Evolutionary conservation across 805 yeast species (phyloP).

Genomic region (Saturnispora ahearnii): DNA sequence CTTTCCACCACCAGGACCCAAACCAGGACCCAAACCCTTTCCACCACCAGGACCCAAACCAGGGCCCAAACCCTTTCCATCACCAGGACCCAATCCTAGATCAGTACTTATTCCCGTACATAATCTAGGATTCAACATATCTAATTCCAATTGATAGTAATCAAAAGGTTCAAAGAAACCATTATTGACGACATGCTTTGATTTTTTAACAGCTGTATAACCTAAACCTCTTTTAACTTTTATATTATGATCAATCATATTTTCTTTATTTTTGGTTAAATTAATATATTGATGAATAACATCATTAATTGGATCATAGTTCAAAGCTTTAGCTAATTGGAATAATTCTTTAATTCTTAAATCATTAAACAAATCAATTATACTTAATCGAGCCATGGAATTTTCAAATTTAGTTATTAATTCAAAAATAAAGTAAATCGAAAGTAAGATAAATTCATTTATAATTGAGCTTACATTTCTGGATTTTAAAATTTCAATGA

Average conservation of each 20-base stretch:
- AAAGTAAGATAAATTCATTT: slow-evolving; percentile 57
- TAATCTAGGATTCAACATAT: not conserved
- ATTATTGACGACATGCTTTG: slow-evolving; percentile 13
- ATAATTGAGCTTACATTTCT: slow-evolving; percentile 10
- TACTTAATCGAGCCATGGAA: slow-evolving; percentile 37
- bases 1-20: too few relatives aligned
- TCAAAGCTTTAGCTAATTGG: slow-evolving; percentile 41
- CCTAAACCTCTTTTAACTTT: slow-evolving; percentile 1
- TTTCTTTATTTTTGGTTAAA: not conserved
- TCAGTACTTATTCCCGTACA: slow-evolving; percentile 6
- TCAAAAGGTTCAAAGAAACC: slow-evolving; percentile 7
- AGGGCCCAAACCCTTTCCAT: slow-evolving; percentile 5
- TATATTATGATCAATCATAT: not conserved
- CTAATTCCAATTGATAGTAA: slow-evolving; percentile 10
- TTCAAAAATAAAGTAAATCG: slow-evolving; percentile 63
- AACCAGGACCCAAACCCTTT: slow-evolving; percentile 5
- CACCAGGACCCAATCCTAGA: slow-evolving; percentile 8
- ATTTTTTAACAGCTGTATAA: not conserved
- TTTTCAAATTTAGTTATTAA: slow-evolving; percentile 38
- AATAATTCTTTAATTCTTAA: slow-evolving; percentile 49
- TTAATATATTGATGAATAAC: slow-evolving; percentile 52
- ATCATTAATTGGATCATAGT: slow-evolving; percentile 51
- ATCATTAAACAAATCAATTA: slow-evolving; percentile 52
- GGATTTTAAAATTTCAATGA: not conserved
- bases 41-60: slow-evolving; percentile 8